These are phyloP conservation scores for Hippophae tibetana DNA, from an alignment of 306 rosid genomes.

Conservation along the genomic window DNA sequence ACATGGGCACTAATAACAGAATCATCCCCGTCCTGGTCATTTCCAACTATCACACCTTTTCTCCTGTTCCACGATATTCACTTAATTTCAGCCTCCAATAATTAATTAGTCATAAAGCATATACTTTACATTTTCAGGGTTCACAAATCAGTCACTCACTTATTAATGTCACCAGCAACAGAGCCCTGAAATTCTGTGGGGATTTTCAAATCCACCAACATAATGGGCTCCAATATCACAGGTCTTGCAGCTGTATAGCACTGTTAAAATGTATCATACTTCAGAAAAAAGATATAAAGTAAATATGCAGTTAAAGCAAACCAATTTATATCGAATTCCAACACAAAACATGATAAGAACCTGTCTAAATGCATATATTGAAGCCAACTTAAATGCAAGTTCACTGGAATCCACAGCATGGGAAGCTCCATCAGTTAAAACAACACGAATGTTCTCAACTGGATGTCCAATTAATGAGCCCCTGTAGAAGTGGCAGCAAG, in stretches of 20 bases:
- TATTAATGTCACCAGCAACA: conserved; percentile 92
- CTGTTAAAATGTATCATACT: conserved; percentile 30
- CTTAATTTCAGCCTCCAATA: conserved; percentile 8
- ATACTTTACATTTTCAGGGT: too few species aligned
- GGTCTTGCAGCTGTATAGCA: conserved; percentile 81
- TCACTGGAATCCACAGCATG: conserved; percentile 98
- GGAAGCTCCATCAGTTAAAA: conserved; percentile 88
- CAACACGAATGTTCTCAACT: conserved; percentile 77
- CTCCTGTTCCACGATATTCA: conserved; percentile 43
- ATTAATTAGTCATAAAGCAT: conserved; percentile 2
- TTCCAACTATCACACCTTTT: conserved; percentile 88
- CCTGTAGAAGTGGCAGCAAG: conserved; percentile 35
- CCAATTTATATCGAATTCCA: conserved; percentile 12
- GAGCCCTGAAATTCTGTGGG: conserved; percentile 97
- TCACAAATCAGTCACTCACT: conserved; percentile 36
- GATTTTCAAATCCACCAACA: conserved; percentile 93
- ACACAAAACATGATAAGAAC: conserved; percentile 22
- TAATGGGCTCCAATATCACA: conserved; percentile 90
- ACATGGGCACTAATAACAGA: conserved; percentile 83
- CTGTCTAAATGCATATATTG: conserved; percentile 97
- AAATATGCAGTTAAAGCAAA: conserved; percentile 1
- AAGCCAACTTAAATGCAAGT: conserved; percentile 94
- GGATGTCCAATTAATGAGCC: conserved; percentile 98
- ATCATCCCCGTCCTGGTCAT: conserved; percentile 98
- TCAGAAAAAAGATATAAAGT: not conserved